phyloP scores from a whole-genome alignment of 208 protist species.

The Willaertia magna region DNA sequence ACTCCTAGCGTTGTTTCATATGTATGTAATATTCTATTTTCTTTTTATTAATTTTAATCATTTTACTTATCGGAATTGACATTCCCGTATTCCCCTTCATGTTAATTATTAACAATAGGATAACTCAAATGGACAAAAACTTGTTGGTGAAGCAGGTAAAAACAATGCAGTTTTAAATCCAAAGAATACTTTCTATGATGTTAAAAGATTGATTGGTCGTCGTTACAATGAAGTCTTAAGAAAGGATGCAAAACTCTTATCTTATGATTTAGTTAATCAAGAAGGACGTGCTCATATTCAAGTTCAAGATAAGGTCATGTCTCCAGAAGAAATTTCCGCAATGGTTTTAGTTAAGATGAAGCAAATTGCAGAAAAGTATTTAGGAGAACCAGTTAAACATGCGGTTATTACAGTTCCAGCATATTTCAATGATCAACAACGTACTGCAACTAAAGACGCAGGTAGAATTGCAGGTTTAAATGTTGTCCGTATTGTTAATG shows the following conservation, averaged over 20 bases:
- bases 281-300: constrained; percentile 34
- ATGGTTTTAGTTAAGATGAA: constrained; percentile 93
- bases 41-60: no score
- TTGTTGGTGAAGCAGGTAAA: constrained; percentile 27
- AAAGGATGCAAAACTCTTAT: constrained; percentile 60
- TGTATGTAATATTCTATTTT: constrained; percentile 36
- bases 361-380: constrained; percentile 76
- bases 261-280: constrained; percentile 57
- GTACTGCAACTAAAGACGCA: constrained; percentile 91
- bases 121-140: background rate
- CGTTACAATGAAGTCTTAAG: constrained; percentile 49
- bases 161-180: constrained; percentile 75
- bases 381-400: constrained; percentile 70
- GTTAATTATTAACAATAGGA: background rate
- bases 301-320: constrained; percentile 58
- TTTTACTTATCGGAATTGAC: background rate
- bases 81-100: background rate
- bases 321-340: constrained; percentile 89
- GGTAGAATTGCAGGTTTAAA: constrained; percentile 90
- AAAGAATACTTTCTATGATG: constrained; percentile 74
- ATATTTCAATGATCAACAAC: constrained; percentile 97
- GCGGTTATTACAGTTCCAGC: constrained; percentile 96
- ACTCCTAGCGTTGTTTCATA: constrained; percentile 65
- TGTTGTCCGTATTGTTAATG: constrained; percentile 94
- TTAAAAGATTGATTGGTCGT: constrained; percentile 78